phyloP scores from a whole-genome alignment of 768 basidiomycete species.

The Amanita jacksonii region DNA sequence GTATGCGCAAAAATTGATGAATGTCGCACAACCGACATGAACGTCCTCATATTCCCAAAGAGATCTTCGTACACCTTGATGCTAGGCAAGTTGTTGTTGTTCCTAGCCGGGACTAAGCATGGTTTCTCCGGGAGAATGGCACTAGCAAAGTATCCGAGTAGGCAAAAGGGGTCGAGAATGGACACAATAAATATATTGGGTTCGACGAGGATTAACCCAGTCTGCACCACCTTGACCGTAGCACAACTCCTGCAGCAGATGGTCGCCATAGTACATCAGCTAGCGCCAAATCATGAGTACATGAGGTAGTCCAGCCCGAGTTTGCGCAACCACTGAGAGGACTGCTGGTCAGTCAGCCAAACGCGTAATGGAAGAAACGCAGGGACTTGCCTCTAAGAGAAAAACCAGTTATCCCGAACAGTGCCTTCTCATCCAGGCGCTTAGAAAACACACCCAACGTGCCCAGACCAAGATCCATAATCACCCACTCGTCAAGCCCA shows the following conservation, averaged over 20 bases:
- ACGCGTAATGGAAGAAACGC: slow-evolving; percentile 5
- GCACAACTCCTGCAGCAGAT: slow-evolving; percentile 90
- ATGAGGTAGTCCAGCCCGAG: slow-evolving; percentile 88
- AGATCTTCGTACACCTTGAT: no score
- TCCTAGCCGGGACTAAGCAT: no score
- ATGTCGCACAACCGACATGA: no score
- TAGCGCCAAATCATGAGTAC: slow-evolving; percentile 94
- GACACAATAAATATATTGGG: slow-evolving; percentile 74
- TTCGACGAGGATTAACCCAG: slow-evolving; percentile 67
- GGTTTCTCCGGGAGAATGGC: slow-evolving; percentile 5
- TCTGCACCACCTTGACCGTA: slow-evolving; percentile 95
- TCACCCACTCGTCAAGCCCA: slow-evolving; percentile 57
- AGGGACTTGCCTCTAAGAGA: slow-evolving; percentile 67
- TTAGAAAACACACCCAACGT: slow-evolving; percentile 54
- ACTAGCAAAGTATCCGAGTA: slow-evolving; percentile 73
- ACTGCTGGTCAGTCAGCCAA: no score
- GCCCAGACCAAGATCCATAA: slow-evolving; percentile 41
- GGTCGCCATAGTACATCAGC: slow-evolving; percentile 91
- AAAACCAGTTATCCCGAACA: slow-evolving; percentile 77
- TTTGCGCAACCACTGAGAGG: slow-evolving; percentile 87
- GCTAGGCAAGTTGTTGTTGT: no score
- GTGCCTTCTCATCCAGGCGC: slow-evolving; percentile 53
- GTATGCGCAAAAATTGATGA: no score
- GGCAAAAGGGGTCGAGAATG: slow-evolving; percentile 84
- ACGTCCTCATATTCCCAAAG: no score